Conservation (phyloP, 306 rosid genomes). For the Hylodesmum podocarpum region DNA sequence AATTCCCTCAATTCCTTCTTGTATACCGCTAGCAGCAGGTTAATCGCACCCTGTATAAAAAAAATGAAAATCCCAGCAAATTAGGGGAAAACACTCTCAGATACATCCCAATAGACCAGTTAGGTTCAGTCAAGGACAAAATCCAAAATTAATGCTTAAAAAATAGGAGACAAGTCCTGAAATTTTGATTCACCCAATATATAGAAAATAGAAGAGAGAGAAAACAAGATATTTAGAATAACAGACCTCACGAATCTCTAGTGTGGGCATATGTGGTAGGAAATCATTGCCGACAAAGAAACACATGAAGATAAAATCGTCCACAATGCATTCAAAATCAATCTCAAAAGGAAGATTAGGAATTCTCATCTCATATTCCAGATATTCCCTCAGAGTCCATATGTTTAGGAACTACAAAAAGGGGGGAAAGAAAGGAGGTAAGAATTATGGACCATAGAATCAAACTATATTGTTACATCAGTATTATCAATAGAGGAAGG, state of each 20-base stretch:
- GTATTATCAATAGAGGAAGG: no score
- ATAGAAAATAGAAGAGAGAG: neutral
- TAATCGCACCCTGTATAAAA: conserved; percentile 82
- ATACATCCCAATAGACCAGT: neutral
- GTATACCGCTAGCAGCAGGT: conserved; percentile 88
- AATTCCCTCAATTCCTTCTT: conserved; percentile 71
- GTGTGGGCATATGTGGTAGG: conserved; percentile 97
- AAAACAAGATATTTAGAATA: neutral
- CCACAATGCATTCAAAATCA: conserved; percentile 83
- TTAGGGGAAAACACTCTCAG: neutral
- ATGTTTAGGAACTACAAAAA: conserved; percentile 82
- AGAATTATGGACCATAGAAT: neutral
- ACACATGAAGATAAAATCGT: conserved; percentile 94
- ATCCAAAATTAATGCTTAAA: neutral
- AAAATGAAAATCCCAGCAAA: neutral
- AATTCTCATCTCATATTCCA: conserved; percentile 79
- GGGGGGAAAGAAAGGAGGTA: neutral
- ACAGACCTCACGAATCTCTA: conserved; percentile 95
- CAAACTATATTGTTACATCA: neutral
- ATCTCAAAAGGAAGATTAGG: conserved; percentile 72
- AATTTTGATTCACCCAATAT: neutral
- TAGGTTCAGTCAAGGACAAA: neutral
- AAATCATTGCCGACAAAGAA: conserved; percentile 98
- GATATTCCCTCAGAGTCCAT: conserved; percentile 94
- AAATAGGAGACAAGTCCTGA: neutral